Evolutionary conservation across 164 flowering plant species (phyloP).

Genomic region (Berberis thunbergii): DNA sequence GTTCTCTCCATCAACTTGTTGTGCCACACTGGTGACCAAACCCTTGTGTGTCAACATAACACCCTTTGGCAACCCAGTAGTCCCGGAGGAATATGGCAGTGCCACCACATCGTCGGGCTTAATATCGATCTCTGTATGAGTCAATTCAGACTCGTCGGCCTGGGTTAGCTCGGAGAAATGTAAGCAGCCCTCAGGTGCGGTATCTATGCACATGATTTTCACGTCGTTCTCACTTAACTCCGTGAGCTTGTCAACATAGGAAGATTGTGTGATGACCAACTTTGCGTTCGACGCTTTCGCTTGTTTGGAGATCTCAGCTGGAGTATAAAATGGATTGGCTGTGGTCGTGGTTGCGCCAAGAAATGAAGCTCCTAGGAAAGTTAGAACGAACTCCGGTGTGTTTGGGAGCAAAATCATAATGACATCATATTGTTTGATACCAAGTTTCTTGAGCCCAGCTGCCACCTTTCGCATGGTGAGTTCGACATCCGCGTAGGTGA

Average conservation of each 20-base stretch:
- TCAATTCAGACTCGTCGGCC: constrained; percentile 43
- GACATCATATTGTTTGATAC: constrained; percentile 52
- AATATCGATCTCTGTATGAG: constrained; percentile 33
- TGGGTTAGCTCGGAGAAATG: constrained; percentile 46
- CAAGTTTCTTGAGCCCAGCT: constrained; percentile 48
- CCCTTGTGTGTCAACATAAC: constrained; percentile 82
- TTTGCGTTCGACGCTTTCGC: constrained; percentile 42
- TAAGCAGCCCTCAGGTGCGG: constrained; percentile 30
- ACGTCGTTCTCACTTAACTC: constrained; percentile 29
- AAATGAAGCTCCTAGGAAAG: constrained; percentile 74
- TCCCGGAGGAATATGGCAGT: constrained; percentile 87
- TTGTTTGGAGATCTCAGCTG: constrained; percentile 63
- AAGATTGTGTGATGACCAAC: constrained; percentile 49
- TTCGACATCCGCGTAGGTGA: constrained; percentile 59
- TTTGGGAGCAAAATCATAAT: constrained; percentile 82
- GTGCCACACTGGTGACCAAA: constrained; percentile 75
- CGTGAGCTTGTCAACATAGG: constrained; percentile 41
- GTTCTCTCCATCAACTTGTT: constrained; percentile 92
- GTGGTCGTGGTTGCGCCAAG: constrained; percentile 65
- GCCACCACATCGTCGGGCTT: constrained; percentile 71
- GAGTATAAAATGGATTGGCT: constrained; percentile 79
- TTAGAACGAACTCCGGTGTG: constrained; percentile 65
- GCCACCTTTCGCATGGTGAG: constrained; percentile 48
- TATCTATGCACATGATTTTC: constrained; percentile 42
- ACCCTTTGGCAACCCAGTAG: constrained; percentile 91